Conservation (phyloP, 1,139 yeast genomes). For the Kodamaea fungicola region DNA sequence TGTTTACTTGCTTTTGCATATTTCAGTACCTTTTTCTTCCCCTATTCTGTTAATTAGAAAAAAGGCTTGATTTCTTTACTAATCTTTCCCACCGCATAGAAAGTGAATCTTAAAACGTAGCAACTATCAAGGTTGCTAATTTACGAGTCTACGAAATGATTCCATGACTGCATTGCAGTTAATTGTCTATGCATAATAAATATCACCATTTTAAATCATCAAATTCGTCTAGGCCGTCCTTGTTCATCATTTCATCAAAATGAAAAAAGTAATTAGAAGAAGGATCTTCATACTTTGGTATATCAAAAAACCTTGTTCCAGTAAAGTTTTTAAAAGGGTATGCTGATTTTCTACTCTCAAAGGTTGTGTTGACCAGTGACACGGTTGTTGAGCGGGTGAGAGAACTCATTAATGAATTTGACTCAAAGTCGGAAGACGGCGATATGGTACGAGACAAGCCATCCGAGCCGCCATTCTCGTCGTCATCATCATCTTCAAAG, state of each 20-base stretch:
- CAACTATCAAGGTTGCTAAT: too few relatives aligned
- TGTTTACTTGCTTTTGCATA: too few relatives aligned
- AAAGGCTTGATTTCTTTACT: too few relatives aligned
- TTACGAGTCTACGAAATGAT: too few relatives aligned
- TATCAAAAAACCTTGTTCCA: conserved; percentile 12
- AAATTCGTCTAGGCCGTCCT: not conserved
- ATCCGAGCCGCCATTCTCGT: conserved; percentile 22
- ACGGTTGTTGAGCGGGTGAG: conserved; percentile 47
- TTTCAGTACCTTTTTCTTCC: too few relatives aligned
- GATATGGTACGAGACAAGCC: conserved; percentile 40
- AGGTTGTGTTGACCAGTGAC: conserved; percentile 18
- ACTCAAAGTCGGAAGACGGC: conserved; percentile 34
- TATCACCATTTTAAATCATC: not conserved
- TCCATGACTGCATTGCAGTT: not conserved
- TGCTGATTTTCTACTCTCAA: conserved; percentile 8
- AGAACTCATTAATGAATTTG: conserved; percentile 35
- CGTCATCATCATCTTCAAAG: conserved; percentile 24
- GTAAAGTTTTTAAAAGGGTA: conserved; percentile 14
- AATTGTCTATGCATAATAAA: conserved; percentile 3
- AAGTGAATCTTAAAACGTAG: too few relatives aligned
- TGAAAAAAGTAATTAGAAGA: conserved; percentile 8
- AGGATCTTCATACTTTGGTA: conserved; percentile 15
- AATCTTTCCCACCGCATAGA: too few relatives aligned
- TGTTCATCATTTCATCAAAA: conserved; percentile 15
- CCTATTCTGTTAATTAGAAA: too few relatives aligned